phyloP scores from a whole-genome alignment of 2,329 filamentous ascomycete genomes.

The Penicillium oxalicum region DNA sequence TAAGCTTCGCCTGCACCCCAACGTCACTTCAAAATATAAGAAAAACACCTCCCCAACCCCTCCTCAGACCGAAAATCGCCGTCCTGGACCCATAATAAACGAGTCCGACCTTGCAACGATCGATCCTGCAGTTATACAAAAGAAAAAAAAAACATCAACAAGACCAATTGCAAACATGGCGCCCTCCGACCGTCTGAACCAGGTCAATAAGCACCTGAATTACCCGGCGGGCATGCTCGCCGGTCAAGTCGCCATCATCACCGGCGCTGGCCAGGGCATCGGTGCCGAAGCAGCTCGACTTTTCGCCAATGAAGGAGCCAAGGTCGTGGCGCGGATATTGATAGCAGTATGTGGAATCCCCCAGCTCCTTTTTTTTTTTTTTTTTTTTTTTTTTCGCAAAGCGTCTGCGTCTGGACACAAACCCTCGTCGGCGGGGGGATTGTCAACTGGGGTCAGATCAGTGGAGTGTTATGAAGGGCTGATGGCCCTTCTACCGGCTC shows the following conservation, averaged over 20 bases:
- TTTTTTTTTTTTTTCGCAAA: too few relatives aligned
- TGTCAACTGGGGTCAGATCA: too few relatives aligned
- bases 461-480: too few relatives aligned
- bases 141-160: slow-evolving; percentile 6
- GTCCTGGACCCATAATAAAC: too few relatives aligned
- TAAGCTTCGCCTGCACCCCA: neutral
- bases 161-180: slow-evolving; percentile 25
- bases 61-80: neutral
- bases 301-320: slow-evolving; percentile 83
- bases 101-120: too few relatives aligned
- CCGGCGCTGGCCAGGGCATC: slow-evolving; percentile 79
- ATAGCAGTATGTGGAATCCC: slow-evolving; percentile 50
- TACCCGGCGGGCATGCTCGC: slow-evolving; percentile 72
- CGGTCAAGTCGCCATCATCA: slow-evolving; percentile 81
- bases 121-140: slow-evolving; percentile 4
- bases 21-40: neutral
- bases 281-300: slow-evolving; percentile 75
- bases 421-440: too few relatives aligned
- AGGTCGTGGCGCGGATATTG: slow-evolving; percentile 81
- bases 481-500: too few relatives aligned
- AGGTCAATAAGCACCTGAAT: slow-evolving; percentile 74
- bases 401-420: too few relatives aligned
- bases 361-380: too few relatives aligned
- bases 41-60: neutral
- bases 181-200: slow-evolving; percentile 54